Percentiles rank a stretch among this genome's conserved stretches.
Evolutionary conservation across 225 moss, liverwort and hornwort species (phyloP).

Genomic region (Polytrichum commune): DNA sequence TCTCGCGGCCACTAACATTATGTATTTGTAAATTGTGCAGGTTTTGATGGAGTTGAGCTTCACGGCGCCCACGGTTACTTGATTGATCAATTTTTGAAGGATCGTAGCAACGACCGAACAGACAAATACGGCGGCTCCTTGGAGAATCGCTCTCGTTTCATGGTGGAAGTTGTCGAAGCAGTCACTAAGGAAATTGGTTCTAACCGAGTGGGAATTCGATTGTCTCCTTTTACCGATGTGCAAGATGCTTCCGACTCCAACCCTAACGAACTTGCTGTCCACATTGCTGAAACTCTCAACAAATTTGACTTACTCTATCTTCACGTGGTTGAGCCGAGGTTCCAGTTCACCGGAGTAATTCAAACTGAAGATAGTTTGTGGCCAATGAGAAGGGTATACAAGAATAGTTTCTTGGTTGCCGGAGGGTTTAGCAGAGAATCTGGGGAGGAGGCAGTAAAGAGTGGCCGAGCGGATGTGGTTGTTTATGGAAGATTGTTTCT

Average conservation of each 20-base stretch:
- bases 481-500: slow-evolving; percentile 26
- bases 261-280: slow-evolving; percentile 3
- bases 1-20: neutral
- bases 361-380: slow-evolving; percentile 16
- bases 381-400: slow-evolving; percentile 36
- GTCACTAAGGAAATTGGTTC: slow-evolving; percentile 27
- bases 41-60: slow-evolving; percentile 44
- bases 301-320: slow-evolving; percentile 25
- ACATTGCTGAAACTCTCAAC: slow-evolving; percentile 24
- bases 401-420: slow-evolving; percentile 16
- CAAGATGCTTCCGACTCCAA: slow-evolving; percentile 10
- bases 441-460: slow-evolving; percentile 15
- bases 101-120: slow-evolving; percentile 47
- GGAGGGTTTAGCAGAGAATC: slow-evolving; percentile 13
- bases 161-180: slow-evolving; percentile 30
- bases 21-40: neutral
- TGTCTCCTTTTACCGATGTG: slow-evolving; percentile 17
- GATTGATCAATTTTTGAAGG: slow-evolving; percentile 58
- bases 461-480: slow-evolving; percentile 20
- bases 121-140: slow-evolving; percentile 55
- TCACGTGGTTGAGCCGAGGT: slow-evolving; percentile 52
- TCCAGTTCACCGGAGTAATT: slow-evolving; percentile 5
- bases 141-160: slow-evolving; percentile 45
- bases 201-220: slow-evolving; percentile 26
- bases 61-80: slow-evolving; percentile 38